Conservation (phyloP, 179 eudicot genomes). For the Silene noctiflora region DNA sequence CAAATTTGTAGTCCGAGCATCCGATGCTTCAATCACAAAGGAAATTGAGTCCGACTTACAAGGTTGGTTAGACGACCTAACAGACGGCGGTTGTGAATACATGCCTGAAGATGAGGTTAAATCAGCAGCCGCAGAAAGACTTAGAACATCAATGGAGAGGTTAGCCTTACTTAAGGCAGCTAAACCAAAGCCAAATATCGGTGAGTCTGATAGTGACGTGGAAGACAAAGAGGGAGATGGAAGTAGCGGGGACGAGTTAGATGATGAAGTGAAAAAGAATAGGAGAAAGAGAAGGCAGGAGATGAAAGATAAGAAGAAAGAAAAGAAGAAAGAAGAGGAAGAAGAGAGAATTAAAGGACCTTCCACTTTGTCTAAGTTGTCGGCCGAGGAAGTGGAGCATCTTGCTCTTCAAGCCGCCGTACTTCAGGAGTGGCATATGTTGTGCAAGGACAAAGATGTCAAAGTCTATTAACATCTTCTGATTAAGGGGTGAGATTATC, state of each 20-base stretch:
- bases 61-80: constrained; percentile 89
- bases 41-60: constrained; percentile 83
- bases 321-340: constrained; percentile 34
- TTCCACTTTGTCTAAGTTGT: constrained; percentile 56
- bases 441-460: constrained; percentile 63
- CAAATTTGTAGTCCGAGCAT: constrained; percentile 93
- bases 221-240: constrained; percentile 47
- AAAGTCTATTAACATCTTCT: constrained; percentile 31
- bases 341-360: constrained; percentile 59
- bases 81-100: constrained; percentile 94
- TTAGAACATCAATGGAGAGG: constrained; percentile 80
- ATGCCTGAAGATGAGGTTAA: constrained; percentile 97
- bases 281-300: constrained; percentile 18
- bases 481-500: constrained; percentile 4
- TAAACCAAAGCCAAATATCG: constrained; percentile 55
- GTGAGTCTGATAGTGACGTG: constrained; percentile 48
- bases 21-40: constrained; percentile 82
- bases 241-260: constrained; percentile 26
- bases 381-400: constrained; percentile 89
- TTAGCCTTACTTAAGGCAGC: constrained; percentile 91
- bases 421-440: constrained; percentile 82
- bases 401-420: constrained; percentile 87
- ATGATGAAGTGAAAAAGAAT: constrained; percentile 23
- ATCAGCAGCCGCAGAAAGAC: constrained; percentile 78
- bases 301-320: constrained; percentile 30